Base-by-base conservation (phyloP, 768 basidiomycete species). In the Amanita subjunquillea region DNA sequence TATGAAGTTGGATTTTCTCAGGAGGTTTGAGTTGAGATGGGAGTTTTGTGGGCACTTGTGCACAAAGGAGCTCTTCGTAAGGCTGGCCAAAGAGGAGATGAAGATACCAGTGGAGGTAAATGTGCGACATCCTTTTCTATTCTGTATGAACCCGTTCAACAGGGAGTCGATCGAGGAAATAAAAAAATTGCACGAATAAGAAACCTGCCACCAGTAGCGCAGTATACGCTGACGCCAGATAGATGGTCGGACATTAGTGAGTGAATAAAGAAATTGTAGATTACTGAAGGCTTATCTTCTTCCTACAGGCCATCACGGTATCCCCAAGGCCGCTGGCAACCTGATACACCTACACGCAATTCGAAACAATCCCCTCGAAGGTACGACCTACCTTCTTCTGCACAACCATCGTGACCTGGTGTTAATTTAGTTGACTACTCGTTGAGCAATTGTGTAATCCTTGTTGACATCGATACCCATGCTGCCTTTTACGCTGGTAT, bases 41-140 rank as follows among this genome's bases (percentile, higher is more conserved):
- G 67, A 69, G 20, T 56, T 56, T 32, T 52, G 62, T 4, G 34
- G 57, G 30, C 61, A 62, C 9, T 15, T 41, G 8, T 29, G 57
- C 25, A 15, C 49, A 9, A 60, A 63, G 13, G 38, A 59, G 17
- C 58, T 55, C 51, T 68, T 65, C 63, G 62, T 66, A 32, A 59
- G 67, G 25, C 25, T 50, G 20, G 58, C 62, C 5, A 60, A 44
- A 32, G 17, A 12, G 17, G 53, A 54, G n/a, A 64, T 66, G 39
- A 49, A 43, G 1, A 66, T 63, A 10, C 58, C 58, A 5, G 62
- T 66, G 36, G 9, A 60, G n/a, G 41, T 40, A 65, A 62, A 58
- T 10, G 8, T 22, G 12, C 38, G 15, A 22, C 9, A 7, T 25
- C 23, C 29, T 20, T 39, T 27, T 25, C 17, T 17, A 22, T 15